Evolutionary conservation across 116 monocot genomes (phyloP), one percentile per base, ranked within the genome.

Genomic region (Iris pallida): DNA sequence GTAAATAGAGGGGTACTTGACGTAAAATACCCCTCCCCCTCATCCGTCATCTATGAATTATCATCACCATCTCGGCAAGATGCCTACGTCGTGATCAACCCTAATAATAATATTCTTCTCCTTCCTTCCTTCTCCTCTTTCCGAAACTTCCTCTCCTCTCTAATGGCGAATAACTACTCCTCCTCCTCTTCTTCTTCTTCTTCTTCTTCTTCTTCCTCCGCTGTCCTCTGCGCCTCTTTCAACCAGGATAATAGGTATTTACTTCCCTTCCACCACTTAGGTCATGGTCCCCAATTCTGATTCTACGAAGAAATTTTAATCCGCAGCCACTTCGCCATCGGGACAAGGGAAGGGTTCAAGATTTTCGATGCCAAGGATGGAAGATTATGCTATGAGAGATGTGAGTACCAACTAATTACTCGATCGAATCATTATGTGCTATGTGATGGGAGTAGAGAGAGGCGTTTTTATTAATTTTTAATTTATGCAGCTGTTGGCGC

Each of bases 161-260:
- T 45, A 3, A 73, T 56, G 64, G 73, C 63, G 63, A 47, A 8
- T 12, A 30, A 57, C 16, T 47, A 63, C 53, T 47, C 60, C 43
- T 16, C 55, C 49, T 19, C 76, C 47, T n/a, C 16, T 47, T 64
- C 52, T 47, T 60, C 42, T 15, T 45, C 49, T 19, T 70, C 48
- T 3, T 30, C 30, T 3, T 55, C 64, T 42, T 16, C 63, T 51
- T n/a, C 73, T 14, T 48, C 67, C 16, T 63, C 76, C 3, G 77
- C 69, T 8, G 71, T 95, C 71, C 59, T 84, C 68, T 88, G 88
- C 72, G 91, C 84, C 47, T 95, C 95, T 66, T 95, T 95, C 88
- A 95, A 95, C 65, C 91, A 95, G 75, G 91, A 90, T 53, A 84
- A 82, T 84, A 95, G 88, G 95, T 95, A 68, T 45, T 4, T 1